These are phyloP conservation scores for Populus ilicifolia DNA, from an alignment of 345 rosid species.

Conservation along the genomic window DNA sequence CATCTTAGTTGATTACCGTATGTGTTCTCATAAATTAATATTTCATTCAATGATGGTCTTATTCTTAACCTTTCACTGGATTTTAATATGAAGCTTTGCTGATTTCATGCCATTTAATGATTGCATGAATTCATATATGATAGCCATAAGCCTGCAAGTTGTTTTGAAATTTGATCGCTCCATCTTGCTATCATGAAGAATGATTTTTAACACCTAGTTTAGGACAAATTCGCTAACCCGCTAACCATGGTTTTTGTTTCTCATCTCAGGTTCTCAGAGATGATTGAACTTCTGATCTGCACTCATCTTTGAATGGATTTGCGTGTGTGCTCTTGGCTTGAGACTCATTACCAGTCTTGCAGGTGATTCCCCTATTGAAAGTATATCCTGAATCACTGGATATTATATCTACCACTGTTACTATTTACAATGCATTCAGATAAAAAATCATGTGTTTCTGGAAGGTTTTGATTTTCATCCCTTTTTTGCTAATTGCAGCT, in stretches of 20 bases:
- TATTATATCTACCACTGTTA: background rate
- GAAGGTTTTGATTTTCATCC: background rate
- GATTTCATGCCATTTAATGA: no score
- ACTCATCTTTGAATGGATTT: background rate
- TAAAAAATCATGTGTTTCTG: background rate
- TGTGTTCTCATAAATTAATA: background rate
- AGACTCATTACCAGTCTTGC: background rate
- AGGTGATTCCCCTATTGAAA: background rate
- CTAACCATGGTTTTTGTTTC: background rate
- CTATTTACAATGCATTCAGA: background rate
- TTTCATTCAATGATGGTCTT: background rate
- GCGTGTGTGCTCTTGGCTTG: background rate
- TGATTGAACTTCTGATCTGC: background rate
- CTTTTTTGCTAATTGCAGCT: background rate
- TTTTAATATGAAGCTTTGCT: no score
- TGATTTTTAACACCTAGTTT: no score
- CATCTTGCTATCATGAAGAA: no score
- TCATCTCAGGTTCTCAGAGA: background rate
- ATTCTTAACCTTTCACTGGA: no score
- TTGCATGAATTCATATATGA: no score
- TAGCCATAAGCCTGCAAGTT: no score
- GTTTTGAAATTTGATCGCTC: no score
- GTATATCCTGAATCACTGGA: background rate
- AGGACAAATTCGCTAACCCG: background rate
- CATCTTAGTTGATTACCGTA: background rate